Base-by-base conservation (phyloP, 2,329 filamentous ascomycete species). In the Pyricularia pennisetigena region DNA sequence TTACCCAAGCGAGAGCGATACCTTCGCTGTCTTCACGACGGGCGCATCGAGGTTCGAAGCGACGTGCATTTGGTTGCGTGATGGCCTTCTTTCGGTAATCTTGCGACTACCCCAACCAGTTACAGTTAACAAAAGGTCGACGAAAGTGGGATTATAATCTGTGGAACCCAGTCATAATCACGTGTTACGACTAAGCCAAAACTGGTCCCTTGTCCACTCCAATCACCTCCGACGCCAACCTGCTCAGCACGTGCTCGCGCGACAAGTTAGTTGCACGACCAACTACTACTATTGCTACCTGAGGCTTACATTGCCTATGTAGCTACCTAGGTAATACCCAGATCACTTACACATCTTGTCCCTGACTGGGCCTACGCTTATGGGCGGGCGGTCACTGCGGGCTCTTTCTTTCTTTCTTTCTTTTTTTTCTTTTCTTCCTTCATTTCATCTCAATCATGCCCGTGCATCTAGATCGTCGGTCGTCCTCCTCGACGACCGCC, bases 401-500 rank as follows among this genome's bases (percentile, higher is more conserved):
- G n/a, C 41, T 49, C 16, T 6, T n/a, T n/a, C 7, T 49, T n/a
- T 49, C 9, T n/a, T 49, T 16, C 7, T 35, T 14, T 35, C 2
- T 35, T 14, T 4, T 35, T 35, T 5, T 14, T 14, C 5, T 35
- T 35, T 35, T 14, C 2, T 49, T n/a, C 14, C 16, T 49, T 41
- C 30, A 32, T 9, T 32, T 5, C 4, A 32, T 32, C n/a, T 35
- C 41, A 49, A 49, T 49, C 41, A 49, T 83, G 24, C 74, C 81
- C 0, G 86, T 87, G 10, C 84, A 84, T 72, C 86, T 92, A 66
- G 83, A 82, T 73, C 85, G 85, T 70, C 84, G 87, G 71, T 86
- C 88, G 26, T 91, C 92, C 66, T 94, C 95, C 28, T 90, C 92
- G 64, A 96, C 93, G 2, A 97, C 95, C n/a, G 89, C 92, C 76